These are phyloP conservation scores for Colletotrichum ledebouriae DNA, from an alignment of 2,329 filamentous ascomycete species.

Conservation along the genomic window DNA sequence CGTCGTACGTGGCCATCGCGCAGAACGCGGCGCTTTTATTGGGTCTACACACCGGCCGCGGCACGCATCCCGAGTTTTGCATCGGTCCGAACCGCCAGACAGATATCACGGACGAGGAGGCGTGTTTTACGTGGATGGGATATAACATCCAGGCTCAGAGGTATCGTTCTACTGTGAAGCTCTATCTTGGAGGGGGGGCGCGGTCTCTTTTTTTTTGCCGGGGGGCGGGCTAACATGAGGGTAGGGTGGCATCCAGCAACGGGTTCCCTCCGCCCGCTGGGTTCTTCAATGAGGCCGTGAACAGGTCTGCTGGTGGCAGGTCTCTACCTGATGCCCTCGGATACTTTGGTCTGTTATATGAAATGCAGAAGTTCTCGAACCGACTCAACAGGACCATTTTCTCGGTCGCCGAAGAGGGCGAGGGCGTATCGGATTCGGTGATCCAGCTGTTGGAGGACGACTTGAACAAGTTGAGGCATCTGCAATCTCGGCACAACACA, in stretches of 20 bases:
- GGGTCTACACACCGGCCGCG: conserved; percentile 66
- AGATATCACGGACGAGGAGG: conserved; percentile 64
- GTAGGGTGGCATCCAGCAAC: conserved; percentile 56
- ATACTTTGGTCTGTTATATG: conserved; percentile 61
- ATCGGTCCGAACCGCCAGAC: conserved; percentile 57
- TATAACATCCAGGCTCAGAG: conserved; percentile 66
- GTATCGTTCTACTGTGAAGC: conserved; percentile 46
- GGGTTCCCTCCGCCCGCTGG: conserved; percentile 61
- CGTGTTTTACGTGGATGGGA: conserved; percentile 65
- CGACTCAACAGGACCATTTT: conserved; percentile 62
- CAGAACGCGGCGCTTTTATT: conserved; percentile 63
- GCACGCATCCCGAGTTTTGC: conserved; percentile 63
- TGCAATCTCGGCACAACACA: conserved; percentile 61
- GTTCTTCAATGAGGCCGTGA: conserved; percentile 64
- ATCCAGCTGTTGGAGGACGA: conserved; percentile 66
- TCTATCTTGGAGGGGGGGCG: too few species aligned
- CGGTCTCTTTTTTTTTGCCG: too few species aligned
- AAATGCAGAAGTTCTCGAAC: conserved; percentile 65
- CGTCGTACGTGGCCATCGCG: conserved; percentile 61
- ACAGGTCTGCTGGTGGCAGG: conserved; percentile 57
- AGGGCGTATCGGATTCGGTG: conserved; percentile 60
- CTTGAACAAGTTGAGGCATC: conserved; percentile 61
- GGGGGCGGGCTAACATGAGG: conserved; percentile 37
- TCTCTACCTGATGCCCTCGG: conserved; percentile 57
- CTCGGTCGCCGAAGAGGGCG: conserved; percentile 60